Evolutionary conservation across 2,329 filamentous ascomycete species (phyloP).

Genomic region (Botrytis medusae): DNA sequence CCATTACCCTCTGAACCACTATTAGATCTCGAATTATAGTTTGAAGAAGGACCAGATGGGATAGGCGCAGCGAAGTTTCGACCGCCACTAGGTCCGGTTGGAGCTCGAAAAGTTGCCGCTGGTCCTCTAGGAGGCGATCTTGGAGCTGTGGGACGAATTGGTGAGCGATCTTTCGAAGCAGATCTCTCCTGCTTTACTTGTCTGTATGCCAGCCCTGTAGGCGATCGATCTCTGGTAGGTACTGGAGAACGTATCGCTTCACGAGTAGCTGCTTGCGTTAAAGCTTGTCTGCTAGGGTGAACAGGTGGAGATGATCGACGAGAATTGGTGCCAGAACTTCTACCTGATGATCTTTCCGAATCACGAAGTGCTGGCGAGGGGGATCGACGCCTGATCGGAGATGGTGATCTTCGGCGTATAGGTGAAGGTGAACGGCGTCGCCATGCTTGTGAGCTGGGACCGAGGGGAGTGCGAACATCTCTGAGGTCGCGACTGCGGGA

Average conservation of each 20-base stretch:
- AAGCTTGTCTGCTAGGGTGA: conserved; percentile 52
- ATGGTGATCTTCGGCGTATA: conserved; percentile 39
- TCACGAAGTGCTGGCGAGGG: conserved; percentile 51
- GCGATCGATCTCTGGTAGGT: conserved; percentile 33
- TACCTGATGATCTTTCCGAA: conserved; percentile 51
- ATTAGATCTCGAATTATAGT: conserved; percentile 27
- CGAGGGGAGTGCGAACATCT: conserved; percentile 45
- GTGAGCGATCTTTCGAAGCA: conserved; percentile 38
- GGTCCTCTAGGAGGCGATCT: conserved; percentile 40
- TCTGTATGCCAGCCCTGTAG: conserved; percentile 32
- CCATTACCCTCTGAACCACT: conserved; percentile 28
- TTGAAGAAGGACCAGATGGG: conserved; percentile 19
- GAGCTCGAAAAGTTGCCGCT: conserved; percentile 36
- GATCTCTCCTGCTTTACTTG: conserved; percentile 37
- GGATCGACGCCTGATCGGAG: conserved; percentile 41
- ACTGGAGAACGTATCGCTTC: conserved; percentile 36
- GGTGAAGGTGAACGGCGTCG: conserved; percentile 56
- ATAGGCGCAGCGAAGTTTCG: conserved; percentile 37
- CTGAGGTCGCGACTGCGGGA: conserved; percentile 55
- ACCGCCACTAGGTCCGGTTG: conserved; percentile 38
- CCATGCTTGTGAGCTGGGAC: conserved; percentile 49
- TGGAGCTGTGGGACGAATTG: conserved; percentile 31
- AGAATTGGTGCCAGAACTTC: conserved; percentile 58
- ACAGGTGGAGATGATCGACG: conserved; percentile 60
- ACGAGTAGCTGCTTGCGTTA: conserved; percentile 41